Base-by-base conservation (phyloP, 1,139 yeast genomes). In the Pneumocystis oryctolagi region DNA sequence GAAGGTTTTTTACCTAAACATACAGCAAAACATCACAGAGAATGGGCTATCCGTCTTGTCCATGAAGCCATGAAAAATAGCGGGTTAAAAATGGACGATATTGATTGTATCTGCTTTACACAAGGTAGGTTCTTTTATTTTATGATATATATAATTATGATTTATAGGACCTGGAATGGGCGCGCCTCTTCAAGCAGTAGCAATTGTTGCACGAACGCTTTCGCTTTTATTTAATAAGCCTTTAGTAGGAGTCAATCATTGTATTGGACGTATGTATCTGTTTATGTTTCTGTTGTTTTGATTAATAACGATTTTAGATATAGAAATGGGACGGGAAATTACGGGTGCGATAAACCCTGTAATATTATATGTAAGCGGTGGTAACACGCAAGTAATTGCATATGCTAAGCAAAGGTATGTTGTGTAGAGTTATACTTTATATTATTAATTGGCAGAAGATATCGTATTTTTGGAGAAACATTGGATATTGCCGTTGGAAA, bases 111-210 rank as follows among this genome's bases (percentile, higher is more conserved):
- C 63, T 89, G 97, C 73, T 92, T 90, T 73, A 63, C 66, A n/a
- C 28, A 63, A 14, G 62, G 62, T 34, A 63, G 4, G 20, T 16
- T 47, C 8, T 18, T 31, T 9, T 2, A 8, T 16, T 16, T 12
- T 37, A 14, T n/a, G n/a, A n/a, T n/a, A n/a, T n/a, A n/a, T n/a
- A n/a, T n/a, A n/a, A n/a, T n/a, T n/a, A n/a, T 9, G 14, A 14
- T 14, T 97, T 1, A 95, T 87, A 73, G 99, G 98, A 3, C 98
- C 98, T 0, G 99, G 99, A 1, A 94, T 92, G 98, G 99, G 98
- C 2, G 97, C 97, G 0, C 99, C 98, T 0, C 76, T 92, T 64
- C 96, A 92, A 70, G 84, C 94, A 67, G 97, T 89, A 55, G 97
- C 87, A 1, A 79, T 92, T 59, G 95, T 95, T 0, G 98, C 98